Conservation (phyloP, 2,329 filamentous ascomycete genomes). For the Rosellinia necatrix region DNA sequence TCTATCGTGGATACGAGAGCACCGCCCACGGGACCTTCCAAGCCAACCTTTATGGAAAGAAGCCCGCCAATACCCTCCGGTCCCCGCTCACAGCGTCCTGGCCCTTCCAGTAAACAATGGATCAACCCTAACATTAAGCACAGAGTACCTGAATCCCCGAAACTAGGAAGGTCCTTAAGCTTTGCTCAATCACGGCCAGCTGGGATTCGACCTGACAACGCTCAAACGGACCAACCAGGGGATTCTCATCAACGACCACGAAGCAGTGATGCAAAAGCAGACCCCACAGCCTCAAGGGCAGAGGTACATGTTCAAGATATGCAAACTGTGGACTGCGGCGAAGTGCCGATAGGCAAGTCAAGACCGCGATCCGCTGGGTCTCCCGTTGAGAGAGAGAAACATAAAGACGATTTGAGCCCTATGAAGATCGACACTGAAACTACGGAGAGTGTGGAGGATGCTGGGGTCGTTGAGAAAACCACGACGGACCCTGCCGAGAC, state of each 20-base stretch:
- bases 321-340: conserved; percentile 27
- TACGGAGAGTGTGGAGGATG: conserved; percentile 23
- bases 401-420: conserved; percentile 25
- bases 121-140: conserved; percentile 60
- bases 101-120: conserved; percentile 64
- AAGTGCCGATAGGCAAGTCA: conserved; percentile 26
- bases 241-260: conserved; percentile 53
- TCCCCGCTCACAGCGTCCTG: conserved; percentile 55
- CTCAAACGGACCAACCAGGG: conserved; percentile 46
- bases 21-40: conserved; percentile 50
- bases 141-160: conserved; percentile 55
- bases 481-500: conserved; percentile 8
- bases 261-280: conserved; percentile 59
- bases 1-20: conserved; percentile 44
- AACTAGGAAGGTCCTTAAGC: conserved; percentile 54
- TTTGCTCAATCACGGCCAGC: conserved; percentile 48
- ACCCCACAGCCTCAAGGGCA: conserved; percentile 34
- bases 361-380: conserved; percentile 36
- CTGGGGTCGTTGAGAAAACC: conserved; percentile 8
- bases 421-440: conserved; percentile 6
- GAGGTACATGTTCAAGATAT: conserved; percentile 31
- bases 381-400: conserved; percentile 30
- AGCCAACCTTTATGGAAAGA: conserved; percentile 48
- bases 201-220: conserved; percentile 43
- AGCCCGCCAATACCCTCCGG: conserved; percentile 57